Base-by-base conservation (phyloP, 495 filamentous ascomycete genomes). In the Penicillium argentinense region DNA sequence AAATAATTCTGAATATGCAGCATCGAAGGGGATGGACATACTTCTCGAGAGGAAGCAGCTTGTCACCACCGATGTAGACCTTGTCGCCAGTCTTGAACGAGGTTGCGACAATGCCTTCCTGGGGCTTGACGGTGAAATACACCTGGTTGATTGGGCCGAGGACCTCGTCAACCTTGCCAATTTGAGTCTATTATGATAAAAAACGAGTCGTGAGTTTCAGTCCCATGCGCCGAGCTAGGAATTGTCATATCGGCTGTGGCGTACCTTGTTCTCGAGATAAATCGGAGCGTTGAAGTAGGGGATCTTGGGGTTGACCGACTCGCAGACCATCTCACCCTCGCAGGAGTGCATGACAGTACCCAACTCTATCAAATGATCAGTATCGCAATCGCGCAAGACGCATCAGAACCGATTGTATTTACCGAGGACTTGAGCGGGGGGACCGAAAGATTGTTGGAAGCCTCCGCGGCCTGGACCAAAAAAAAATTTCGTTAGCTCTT, bases 231-330 rank as follows among this genome's bases (percentile, higher is more conserved):
- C 21, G n/a, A 26, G 1, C 7, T 8, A n/a, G 7, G 1, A 18
- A 24, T 39, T 4, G 37, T 9, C 3, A 18, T 40, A 27, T 23
- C 14, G 33, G 14, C n/a, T 24, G 5, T 24, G 24, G 55, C 63
- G 44, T 61, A 88, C 88, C 81, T 97, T 97, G 77, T 97, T 97
- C 79, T 98, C 91, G 40, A 97, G 84, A 76, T 91, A 98, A 60
- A 97, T 95, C 40, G 89, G 90, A 28, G 95, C 93, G 74, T 97
- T 97, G 85, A 98, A 98, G 72, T 97, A 95, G 36, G 93, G 93
- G 42, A 98, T 86, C 75, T 97, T 97, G 45, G 88, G 77, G 75
- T 96, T 97, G 67, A 85, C 82, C 42, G 87, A 91, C 71, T 88
- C 81, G 84, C 91, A 95, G 50, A 98, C 83, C 73, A 98, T 89